Conservation (phyloP, 345 rosid genomes). For the Bruguiera sexangula region DNA sequence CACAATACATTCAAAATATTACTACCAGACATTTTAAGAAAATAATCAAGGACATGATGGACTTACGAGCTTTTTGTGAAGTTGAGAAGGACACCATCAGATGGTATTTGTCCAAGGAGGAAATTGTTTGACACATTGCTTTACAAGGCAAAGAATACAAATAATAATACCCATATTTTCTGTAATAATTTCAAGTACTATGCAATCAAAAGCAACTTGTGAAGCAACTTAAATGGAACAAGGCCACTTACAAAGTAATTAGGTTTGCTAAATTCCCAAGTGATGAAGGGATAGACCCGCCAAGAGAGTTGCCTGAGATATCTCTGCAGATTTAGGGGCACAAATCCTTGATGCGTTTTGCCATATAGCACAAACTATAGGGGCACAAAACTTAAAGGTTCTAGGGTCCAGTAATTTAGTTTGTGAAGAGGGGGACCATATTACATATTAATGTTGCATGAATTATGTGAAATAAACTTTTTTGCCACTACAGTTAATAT, state of each 20-base stretch:
- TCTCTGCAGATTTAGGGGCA: constrained; percentile 43
- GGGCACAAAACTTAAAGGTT: neutral
- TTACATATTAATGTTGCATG: no score
- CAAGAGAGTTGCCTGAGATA: constrained; percentile 72
- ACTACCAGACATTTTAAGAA: constrained; percentile 1
- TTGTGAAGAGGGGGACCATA: no score
- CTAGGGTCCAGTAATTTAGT: neutral
- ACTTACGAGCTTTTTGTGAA: constrained; percentile 73
- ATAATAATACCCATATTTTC: constrained; percentile 14
- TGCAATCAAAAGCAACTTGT: neutral
- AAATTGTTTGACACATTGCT: constrained; percentile 92
- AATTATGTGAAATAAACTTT: no score
- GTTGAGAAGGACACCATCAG: constrained; percentile 57
- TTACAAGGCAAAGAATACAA: constrained; percentile 34
- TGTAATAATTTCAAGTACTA: neutral
- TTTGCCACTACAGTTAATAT: no score
- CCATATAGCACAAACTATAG: neutral
- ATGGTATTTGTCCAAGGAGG: constrained; percentile 77
- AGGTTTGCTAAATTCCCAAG: constrained; percentile 69
- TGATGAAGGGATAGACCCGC: constrained; percentile 70
- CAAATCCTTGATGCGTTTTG: neutral
- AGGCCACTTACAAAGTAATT: constrained; percentile 59
- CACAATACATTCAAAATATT: neutral
- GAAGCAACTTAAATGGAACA: constrained; percentile 15
- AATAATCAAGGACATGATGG: constrained; percentile 4